These are phyloP conservation scores for Naumovozyma dairenensis DNA, from an alignment of 805 yeast genomes.

Conservation along the genomic window DNA sequence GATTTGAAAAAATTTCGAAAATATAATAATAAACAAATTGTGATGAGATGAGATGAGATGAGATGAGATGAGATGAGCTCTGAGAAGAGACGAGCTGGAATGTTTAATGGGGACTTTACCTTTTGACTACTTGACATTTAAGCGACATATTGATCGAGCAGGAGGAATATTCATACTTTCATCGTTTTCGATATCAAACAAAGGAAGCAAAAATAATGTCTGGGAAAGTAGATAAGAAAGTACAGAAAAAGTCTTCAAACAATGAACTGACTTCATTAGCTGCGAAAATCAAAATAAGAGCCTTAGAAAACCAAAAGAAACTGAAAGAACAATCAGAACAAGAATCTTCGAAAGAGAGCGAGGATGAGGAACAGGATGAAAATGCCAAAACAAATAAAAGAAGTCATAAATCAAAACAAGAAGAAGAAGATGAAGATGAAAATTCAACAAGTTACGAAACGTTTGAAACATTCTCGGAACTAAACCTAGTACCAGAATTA, in stretches of 20 bases:
- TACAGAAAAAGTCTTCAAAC: slow-evolving; percentile 4
- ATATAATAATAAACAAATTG: slow-evolving; percentile 1
- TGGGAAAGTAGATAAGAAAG: slow-evolving; percentile 10
- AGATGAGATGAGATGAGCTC: background rate
- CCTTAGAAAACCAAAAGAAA: slow-evolving; percentile 27
- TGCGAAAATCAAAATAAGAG: slow-evolving; percentile 42
- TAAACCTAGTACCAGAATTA: slow-evolving; percentile 66
- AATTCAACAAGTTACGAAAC: slow-evolving; percentile 10
- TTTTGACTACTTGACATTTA: too few relatives aligned
- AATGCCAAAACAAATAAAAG: slow-evolving; percentile 2
- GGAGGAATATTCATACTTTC: too few relatives aligned
- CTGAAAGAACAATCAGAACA: slow-evolving; percentile 3
- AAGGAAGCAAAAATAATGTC: slow-evolving; percentile 1
- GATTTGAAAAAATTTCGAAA: slow-evolving; percentile 10
- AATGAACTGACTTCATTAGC: slow-evolving; percentile 39
- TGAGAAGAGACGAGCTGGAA: too few relatives aligned
- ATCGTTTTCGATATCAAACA: too few relatives aligned
- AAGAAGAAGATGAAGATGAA: slow-evolving; percentile 10
- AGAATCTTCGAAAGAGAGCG: slow-evolving; percentile 2
- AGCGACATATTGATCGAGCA: too few relatives aligned
- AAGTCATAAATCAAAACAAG: slow-evolving; percentile 2
- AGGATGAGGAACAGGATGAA: slow-evolving; percentile 6
- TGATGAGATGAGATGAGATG: slow-evolving; percentile 15
- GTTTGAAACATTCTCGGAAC: slow-evolving; percentile 39
- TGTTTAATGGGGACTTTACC: too few relatives aligned